Percentiles rank a stretch among this genome's conserved stretches.
phyloP scores from a whole-genome alignment of 2,329 filamentous ascomycete species.

The Nemania sp. region DNA sequence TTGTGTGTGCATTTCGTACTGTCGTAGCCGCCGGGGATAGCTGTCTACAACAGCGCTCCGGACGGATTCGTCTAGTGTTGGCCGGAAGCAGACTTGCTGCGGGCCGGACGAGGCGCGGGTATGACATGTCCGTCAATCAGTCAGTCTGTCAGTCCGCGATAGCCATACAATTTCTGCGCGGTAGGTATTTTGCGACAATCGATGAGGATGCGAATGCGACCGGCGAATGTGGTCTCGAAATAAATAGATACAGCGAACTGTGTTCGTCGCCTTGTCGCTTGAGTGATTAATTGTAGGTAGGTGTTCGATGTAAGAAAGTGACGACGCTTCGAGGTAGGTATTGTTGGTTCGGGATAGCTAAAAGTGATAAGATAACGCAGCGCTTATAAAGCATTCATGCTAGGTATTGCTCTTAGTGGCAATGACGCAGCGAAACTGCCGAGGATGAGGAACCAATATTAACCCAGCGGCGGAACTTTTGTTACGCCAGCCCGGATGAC shows the following conservation, averaged over 20 bases:
- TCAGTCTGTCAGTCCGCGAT: too few species aligned
- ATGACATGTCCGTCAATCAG: slow-evolving; percentile 27
- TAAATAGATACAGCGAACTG: neutral
- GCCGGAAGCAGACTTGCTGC: slow-evolving; percentile 34
- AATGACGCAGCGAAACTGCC: slow-evolving; percentile 24
- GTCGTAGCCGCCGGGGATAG: slow-evolving; percentile 32
- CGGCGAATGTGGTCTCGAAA: neutral
- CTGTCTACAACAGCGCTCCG: slow-evolving; percentile 23
- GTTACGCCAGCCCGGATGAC: too few species aligned
- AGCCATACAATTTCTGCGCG: slow-evolving; percentile 4
- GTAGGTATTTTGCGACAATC: neutral
- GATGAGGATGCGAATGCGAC: neutral
- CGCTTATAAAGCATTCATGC: slow-evolving; percentile 32
- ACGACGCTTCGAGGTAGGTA: slow-evolving; percentile 8
- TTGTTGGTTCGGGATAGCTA: slow-evolving; percentile 7
- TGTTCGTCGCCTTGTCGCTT: neutral
- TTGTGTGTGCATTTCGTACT: slow-evolving; percentile 37
- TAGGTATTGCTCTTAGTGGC: too few species aligned
- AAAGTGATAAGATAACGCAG: slow-evolving; percentile 25
- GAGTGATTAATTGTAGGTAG: too few species aligned
- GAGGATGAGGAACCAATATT: slow-evolving; percentile 7
- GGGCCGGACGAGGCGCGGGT: slow-evolving; percentile 35
- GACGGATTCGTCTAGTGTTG: slow-evolving; percentile 28
- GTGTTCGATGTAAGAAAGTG: neutral
- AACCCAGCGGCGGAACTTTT: too few species aligned